Evolutionary conservation across 1,139 yeast genomes (phyloP), one percentile per base, ranked within the genome.

Genomic region (Blastobotrys proliferans): DNA sequence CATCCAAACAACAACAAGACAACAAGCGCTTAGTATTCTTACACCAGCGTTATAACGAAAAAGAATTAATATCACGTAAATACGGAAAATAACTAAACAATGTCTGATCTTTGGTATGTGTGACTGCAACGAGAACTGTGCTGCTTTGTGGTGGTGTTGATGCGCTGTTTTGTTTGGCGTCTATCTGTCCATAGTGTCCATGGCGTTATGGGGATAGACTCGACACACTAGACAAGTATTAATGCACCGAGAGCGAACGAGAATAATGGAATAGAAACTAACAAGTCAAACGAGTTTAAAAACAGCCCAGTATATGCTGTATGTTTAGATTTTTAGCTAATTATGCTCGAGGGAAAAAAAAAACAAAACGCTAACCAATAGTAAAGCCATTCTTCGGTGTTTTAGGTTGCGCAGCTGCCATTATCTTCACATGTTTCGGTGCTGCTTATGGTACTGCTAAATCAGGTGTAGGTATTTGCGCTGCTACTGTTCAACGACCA

Each of bases 371-470:
- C 44, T 34, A 35, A 33, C 25, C 32, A 13, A 14, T 13, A 24
- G 13, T 29, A 14, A 38, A 65, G 68, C 96, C 97, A 66, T 88
- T 88, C 74, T 86, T 88, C 67, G 96, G 96, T 66, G 90, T 97
- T 58, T 86, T 92, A 67, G 98, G 98, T 64, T 94, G 98, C 76
- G 95, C 98, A 50, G 90, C 97, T 46, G 97, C 99, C 68, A 92
- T 94, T 65, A 86, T 92, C 62, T 88, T 92, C 79, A 92, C 98
- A 68, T 87, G 96, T 31, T 84, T 90, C 62, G 99, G 99, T 74
- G 97, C 99, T 57, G 92, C 97, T 44, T 88, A 90, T 68, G 99
- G 98, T 75, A 94, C 98, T 55, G 99, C 99, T 63, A 94, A 94
- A 73, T 84, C 96, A 33, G 99, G 99, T 72, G 95, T 92, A 53